Percentiles rank a stretch among this genome's conserved stretches.
phyloP scores from a whole-genome alignment of 805 yeast species.

The Myxozyma sirexii region DNA sequence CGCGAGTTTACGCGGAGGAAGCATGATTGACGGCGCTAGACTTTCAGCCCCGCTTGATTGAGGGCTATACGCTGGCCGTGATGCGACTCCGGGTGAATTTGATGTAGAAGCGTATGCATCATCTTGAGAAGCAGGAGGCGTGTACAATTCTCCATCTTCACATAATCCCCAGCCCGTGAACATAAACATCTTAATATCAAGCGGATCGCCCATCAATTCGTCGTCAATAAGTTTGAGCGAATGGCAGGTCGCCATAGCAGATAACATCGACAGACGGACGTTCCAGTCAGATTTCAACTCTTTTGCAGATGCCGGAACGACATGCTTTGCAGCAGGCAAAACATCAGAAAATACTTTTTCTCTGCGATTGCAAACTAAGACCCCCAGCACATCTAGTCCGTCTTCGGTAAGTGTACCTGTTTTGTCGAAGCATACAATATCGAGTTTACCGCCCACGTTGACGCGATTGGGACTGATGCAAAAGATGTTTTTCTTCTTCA shows the following conservation, averaged over 20 bases:
- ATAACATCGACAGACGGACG: conserved; percentile 41
- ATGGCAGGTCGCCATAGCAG: conserved; percentile 78
- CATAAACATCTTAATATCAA: conserved; percentile 90
- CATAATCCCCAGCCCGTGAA: conserved; percentile 77
- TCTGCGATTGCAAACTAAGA: conserved; percentile 46
- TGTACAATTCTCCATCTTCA: conserved; percentile 57
- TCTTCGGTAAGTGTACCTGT: conserved; percentile 98
- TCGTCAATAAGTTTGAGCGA: conserved; percentile 78
- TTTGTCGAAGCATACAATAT: conserved; percentile 89
- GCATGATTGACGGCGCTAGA: conserved; percentile 52
- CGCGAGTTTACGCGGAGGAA: conserved; percentile 24
- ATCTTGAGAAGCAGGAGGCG: conserved; percentile 30
- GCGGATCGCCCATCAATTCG: conserved; percentile 88
- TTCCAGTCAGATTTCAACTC: conserved; percentile 11
- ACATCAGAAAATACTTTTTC: conserved; percentile 13
- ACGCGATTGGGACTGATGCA: conserved; percentile 95
- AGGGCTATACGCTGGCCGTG: neutral
- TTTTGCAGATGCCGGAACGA: conserved; percentile 19
- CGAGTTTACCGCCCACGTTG: conserved; percentile 93
- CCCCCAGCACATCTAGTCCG: conserved; percentile 82
- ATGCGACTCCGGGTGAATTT: neutral
- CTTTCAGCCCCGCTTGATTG: conserved; percentile 47
- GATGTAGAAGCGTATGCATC: conserved; percentile 10
- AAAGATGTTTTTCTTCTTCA: conserved; percentile 68
- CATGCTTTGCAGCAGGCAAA: conserved; percentile 1